Evolutionary conservation across 352 stramenopile species (phyloP).

Genomic region (Globisporangium barbulae): DNA sequence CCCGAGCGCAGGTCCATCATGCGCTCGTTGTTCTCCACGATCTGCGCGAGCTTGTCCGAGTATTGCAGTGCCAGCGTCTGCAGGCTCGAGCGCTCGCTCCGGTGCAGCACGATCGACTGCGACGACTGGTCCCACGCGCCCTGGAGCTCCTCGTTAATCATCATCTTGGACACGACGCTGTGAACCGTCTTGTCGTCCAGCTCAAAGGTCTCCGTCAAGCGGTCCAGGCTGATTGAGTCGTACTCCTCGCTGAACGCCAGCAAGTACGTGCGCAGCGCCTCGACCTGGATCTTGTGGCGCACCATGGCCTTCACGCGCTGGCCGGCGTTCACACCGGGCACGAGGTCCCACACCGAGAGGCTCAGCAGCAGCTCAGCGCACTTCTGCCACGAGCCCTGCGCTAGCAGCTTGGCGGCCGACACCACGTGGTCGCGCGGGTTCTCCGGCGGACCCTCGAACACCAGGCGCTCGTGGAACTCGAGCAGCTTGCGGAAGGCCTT

Average conservation of each 20-base stretch:
- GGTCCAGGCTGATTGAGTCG: slow-evolving; percentile 92
- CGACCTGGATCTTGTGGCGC: slow-evolving; percentile 93
- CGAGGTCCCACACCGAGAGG: slow-evolving; percentile 95
- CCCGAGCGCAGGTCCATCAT: slow-evolving; percentile 84
- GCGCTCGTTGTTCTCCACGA: slow-evolving; percentile 90
- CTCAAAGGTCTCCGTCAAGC: slow-evolving; percentile 97
- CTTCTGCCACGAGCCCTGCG: slow-evolving; percentile 95
- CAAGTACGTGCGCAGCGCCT: slow-evolving; percentile 96
- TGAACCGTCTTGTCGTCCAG: slow-evolving; percentile 95
- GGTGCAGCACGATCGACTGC: slow-evolving; percentile 95
- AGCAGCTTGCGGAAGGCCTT: slow-evolving; percentile 95
- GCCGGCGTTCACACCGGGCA: slow-evolving; percentile 85
- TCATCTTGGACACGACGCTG: slow-evolving; percentile 99
- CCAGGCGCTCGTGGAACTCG: slow-evolving; percentile 87
- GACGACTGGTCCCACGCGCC: slow-evolving; percentile 98
- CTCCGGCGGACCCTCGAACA: slow-evolving; percentile 97
- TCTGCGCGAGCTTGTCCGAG: slow-evolving; percentile 90
- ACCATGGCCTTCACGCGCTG: slow-evolving; percentile 91
- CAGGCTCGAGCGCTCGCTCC: slow-evolving; percentile 92
- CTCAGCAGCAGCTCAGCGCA: slow-evolving; percentile 84
- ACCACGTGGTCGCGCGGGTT: slow-evolving; percentile 98
- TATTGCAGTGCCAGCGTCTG: slow-evolving; percentile 96
- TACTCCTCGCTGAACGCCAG: slow-evolving; percentile 96
- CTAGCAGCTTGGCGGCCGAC: slow-evolving; percentile 91
- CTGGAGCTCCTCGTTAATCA: slow-evolving; percentile 98